Percentiles rank a stretch among this genome's conserved stretches.
Conservation (phyloP, 352 stramenopile species). For the Globisporangium acanthophoron region DNA sequence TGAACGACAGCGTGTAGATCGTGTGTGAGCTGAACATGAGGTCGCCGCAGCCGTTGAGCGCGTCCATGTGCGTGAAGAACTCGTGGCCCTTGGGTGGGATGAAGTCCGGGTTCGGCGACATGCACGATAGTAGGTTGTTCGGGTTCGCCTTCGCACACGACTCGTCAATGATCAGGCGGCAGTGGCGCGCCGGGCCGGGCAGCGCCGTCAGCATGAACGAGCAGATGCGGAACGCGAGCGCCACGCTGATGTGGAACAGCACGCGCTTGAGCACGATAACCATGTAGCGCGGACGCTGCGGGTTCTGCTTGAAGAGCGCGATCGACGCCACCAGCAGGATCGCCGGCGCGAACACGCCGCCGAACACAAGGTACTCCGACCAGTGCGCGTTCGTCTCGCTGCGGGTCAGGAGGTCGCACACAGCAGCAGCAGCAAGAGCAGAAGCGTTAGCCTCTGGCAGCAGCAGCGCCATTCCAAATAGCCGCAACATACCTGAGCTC, state of each 20-base stretch:
- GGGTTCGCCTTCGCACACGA: conserved; percentile 47
- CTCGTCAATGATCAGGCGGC: conserved; percentile 67
- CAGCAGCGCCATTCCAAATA: not conserved
- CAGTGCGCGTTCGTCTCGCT: conserved; percentile 30
- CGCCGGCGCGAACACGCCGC: conserved; percentile 56
- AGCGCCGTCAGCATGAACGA: conserved; percentile 81
- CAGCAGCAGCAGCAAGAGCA: not conserved
- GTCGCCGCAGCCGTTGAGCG: conserved; percentile 84
- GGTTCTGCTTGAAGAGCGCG: conserved; percentile 57
- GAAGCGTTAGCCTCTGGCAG: not conserved
- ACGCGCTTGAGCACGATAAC: conserved; percentile 79
- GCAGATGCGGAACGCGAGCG: conserved; percentile 58
- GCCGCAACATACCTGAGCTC: conserved; percentile 58
- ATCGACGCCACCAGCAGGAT: conserved; percentile 68
- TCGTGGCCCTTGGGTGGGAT: conserved; percentile 40
- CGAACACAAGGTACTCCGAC: conserved; percentile 82
- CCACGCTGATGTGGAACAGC: conserved; percentile 76
- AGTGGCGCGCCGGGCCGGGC: conserved; percentile 61
- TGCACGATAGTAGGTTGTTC: conserved; percentile 41
- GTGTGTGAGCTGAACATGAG: conserved; percentile 92
- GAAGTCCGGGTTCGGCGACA: conserved; percentile 71
- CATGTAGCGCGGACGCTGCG: conserved; percentile 61
- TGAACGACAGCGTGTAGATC: conserved; percentile 89
- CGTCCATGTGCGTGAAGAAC: conserved; percentile 69
- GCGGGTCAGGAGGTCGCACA: not conserved